Conservation (phyloP, 2,329 filamentous ascomycete species). For the Fusarium piperis region DNA sequence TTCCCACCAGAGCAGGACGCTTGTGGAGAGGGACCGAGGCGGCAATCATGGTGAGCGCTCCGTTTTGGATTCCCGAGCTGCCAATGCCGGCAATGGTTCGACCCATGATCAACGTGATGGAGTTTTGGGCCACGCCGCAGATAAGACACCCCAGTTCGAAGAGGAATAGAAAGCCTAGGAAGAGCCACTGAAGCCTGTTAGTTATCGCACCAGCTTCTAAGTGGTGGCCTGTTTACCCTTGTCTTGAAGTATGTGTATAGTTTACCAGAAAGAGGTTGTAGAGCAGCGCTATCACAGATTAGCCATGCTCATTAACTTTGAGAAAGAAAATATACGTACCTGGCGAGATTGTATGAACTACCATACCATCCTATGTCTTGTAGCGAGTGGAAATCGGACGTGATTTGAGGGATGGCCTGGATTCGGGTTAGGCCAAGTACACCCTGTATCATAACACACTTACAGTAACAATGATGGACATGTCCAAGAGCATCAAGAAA, state of each 20-base stretch:
- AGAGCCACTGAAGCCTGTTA: constrained; percentile 37
- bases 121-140: constrained; percentile 57
- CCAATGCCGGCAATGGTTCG: constrained; percentile 60
- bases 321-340: constrained; percentile 39
- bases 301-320: constrained; percentile 40
- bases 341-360: constrained; percentile 58
- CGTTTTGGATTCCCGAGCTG: constrained; percentile 54
- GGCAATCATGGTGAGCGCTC: constrained; percentile 47
- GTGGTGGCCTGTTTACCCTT: constrained; percentile 40
- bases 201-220: constrained; percentile 42
- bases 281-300: constrained; percentile 51
- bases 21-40: constrained; percentile 42
- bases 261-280: constrained; percentile 63
- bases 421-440: background rate
- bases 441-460: constrained; percentile 7
- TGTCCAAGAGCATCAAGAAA: constrained; percentile 62
- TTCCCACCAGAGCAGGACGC: constrained; percentile 42
- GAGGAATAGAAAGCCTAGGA: constrained; percentile 43
- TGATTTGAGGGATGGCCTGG: constrained; percentile 60
- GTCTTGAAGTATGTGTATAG: constrained; percentile 53
- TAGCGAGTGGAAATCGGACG: constrained; percentile 59
- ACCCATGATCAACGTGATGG: constrained; percentile 59
- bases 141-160: constrained; percentile 56
- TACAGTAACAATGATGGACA: constrained; percentile 63
- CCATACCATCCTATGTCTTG: constrained; percentile 67